These are phyloP conservation scores for Eimeria tenella DNA, from an alignment of 169 alveolate genomes.

Conservation along the genomic window DNA sequence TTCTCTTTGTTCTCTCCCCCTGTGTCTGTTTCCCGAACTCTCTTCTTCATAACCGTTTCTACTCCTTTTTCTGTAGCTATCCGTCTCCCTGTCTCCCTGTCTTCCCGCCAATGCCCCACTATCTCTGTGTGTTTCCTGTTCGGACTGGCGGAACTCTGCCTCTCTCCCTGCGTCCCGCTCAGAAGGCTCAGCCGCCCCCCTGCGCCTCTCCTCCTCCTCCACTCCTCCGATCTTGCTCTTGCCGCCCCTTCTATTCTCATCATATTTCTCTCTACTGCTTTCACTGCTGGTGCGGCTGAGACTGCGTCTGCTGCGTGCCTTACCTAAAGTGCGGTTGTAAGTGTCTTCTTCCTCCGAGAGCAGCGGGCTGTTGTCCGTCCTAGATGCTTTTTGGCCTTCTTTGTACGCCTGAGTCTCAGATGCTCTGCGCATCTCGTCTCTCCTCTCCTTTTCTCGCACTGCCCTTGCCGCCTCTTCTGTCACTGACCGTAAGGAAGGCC, in stretches of 20 bases:
- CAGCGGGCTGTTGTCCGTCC: slow-evolving; percentile 14
- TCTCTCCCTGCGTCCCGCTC: neutral
- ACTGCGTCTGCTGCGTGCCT: neutral
- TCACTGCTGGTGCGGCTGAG: slow-evolving; percentile 23
- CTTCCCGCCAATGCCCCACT: neutral
- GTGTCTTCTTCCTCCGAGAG: slow-evolving; percentile 4
- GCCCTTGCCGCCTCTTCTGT: neutral
- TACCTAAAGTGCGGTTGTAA: neutral
- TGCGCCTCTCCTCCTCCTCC: neutral
- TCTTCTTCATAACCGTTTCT: neutral
- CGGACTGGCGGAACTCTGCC: no score
- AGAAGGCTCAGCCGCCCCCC: neutral
- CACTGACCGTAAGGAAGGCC: neutral
- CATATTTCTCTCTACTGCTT: neutral
- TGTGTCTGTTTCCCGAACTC: neutral
- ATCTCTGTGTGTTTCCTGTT: neutral
- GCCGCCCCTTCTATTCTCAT: neutral
- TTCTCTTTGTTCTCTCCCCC: neutral
- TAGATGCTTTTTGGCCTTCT: neutral
- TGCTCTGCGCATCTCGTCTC: neutral
- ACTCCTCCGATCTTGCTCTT: neutral
- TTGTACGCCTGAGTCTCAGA: neutral
- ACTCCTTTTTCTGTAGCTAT: neutral
- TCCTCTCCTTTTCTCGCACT: neutral
- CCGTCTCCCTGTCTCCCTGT: neutral